A percentile compares a stretch with the other conserved stretches of the same genome.
Conservation (phyloP, 208 protist species). For the Trypanosoma conorhini region DNA sequence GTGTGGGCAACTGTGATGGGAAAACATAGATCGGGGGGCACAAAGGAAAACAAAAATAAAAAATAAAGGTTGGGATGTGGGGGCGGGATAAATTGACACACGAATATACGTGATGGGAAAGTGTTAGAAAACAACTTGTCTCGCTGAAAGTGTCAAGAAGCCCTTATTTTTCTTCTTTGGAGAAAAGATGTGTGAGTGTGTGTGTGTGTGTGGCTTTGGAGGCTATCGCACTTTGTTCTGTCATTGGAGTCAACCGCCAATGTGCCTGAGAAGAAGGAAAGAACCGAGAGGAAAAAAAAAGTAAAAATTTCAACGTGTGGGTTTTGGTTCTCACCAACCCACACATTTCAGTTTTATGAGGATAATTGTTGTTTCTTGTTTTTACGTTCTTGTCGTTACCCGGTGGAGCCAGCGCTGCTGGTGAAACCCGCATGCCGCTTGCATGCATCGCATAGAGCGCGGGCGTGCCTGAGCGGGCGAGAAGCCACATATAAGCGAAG, state of each 20-base stretch:
- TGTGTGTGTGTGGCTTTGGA: not conserved
- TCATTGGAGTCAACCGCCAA: not conserved
- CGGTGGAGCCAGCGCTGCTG: not conserved
- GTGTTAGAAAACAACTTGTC: not conserved
- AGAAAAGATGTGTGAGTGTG: not conserved
- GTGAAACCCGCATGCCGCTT: not conserved
- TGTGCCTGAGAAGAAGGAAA: not conserved
- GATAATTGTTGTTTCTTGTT: constrained; percentile 1
- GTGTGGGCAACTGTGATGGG: not conserved
- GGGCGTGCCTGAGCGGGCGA: not conserved
- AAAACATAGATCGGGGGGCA: constrained; percentile 5
- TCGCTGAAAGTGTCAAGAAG: not conserved
- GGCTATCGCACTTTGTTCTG: not conserved
- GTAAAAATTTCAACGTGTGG: not conserved
- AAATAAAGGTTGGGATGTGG: too few relatives aligned
- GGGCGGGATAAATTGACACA: not conserved
- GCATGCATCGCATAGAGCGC: not conserved
- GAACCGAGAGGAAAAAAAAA: too few relatives aligned
- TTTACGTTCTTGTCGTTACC: constrained; percentile 2
- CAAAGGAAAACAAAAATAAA: not conserved
- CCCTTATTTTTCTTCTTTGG: not conserved
- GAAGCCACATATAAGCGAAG: not conserved
- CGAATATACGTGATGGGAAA: not conserved
- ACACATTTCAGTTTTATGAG: not conserved
- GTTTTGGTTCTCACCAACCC: not conserved